These are phyloP conservation scores for Pichia sp. DNA, from an alignment of 1,139 yeast genomes.

Conservation along the genomic window DNA sequence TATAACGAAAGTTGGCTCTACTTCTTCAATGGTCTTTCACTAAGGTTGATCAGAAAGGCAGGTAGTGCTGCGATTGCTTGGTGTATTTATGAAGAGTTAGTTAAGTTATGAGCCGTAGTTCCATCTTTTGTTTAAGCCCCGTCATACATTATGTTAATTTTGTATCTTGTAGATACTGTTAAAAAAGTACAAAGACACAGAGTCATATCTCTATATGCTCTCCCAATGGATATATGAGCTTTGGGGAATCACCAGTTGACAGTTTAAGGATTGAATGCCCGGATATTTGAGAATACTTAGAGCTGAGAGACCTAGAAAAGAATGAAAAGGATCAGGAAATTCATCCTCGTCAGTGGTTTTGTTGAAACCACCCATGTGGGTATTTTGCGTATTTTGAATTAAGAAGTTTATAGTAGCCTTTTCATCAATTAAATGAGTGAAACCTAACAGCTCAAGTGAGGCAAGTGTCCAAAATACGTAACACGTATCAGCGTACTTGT, in stretches of 20 bases:
- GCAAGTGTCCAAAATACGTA: conserved; percentile 87
- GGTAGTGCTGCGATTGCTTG: conserved; percentile 93
- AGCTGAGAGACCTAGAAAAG: conserved; percentile 57
- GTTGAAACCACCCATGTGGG: conserved; percentile 75
- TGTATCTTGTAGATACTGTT: conserved; percentile 3
- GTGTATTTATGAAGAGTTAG: conserved; percentile 90
- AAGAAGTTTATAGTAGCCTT: conserved; percentile 44
- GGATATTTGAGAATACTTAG: conserved; percentile 39
- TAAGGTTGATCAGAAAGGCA: conserved; percentile 81
- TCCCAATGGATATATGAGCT: conserved; percentile 23
- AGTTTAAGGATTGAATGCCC: conserved; percentile 22
- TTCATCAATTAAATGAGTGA: conserved; percentile 36
- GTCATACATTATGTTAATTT: not conserved
- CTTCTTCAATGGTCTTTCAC: conserved; percentile 77
- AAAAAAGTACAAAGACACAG: not conserved
- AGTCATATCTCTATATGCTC: not conserved
- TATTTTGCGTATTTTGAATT: conserved; percentile 57
- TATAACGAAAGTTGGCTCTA: conserved; percentile 57
- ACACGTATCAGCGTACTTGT: conserved; percentile 85
- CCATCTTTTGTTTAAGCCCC: not conserved
- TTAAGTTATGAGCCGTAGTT: conserved; percentile 36
- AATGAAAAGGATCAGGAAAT: conserved; percentile 67
- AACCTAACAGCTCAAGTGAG: conserved; percentile 44
- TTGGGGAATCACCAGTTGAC: conserved; percentile 28
- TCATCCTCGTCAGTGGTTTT: conserved; percentile 46